Conservation (phyloP, 2,329 filamentous ascomycete genomes). For the Arthroderma uncinatum region DNA sequence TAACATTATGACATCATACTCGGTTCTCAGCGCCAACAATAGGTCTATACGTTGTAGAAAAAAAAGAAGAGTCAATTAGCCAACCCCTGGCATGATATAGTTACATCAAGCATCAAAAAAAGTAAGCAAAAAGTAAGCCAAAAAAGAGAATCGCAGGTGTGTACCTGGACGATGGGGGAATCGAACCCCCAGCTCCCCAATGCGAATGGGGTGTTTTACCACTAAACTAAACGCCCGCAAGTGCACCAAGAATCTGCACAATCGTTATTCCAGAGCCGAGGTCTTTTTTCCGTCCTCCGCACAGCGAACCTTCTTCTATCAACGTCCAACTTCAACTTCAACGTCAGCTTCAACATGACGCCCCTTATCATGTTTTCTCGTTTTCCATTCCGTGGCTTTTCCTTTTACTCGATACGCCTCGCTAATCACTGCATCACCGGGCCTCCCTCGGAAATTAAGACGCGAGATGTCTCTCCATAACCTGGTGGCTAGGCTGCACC, state of each 20-base stretch:
- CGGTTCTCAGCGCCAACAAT: background rate
- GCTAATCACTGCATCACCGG: no score
- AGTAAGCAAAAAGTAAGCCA: background rate
- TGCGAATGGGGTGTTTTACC: slow-evolving; percentile 6
- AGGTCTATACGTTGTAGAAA: no score
- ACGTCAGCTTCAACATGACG: no score
- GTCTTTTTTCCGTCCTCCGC: background rate
- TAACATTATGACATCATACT: background rate
- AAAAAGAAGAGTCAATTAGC: background rate
- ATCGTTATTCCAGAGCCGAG: background rate
- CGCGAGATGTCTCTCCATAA: no score
- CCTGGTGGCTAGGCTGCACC: no score
- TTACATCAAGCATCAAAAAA: no score
- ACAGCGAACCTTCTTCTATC: background rate
- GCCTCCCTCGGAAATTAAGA: no score
- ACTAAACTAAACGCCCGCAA: slow-evolving; percentile 5
- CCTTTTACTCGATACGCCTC: no score
- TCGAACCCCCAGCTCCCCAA: slow-evolving; percentile 6
- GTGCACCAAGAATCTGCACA: background rate
- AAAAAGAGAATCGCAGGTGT: background rate
- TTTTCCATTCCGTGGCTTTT: no score
- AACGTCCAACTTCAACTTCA: background rate
- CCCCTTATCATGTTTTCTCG: no score
- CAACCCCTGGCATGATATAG: no score
- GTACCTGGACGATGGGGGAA: slow-evolving; percentile 2